phyloP scores from a whole-genome alignment of 495 filamentous ascomycete species.

The Penicillium manginii region DNA sequence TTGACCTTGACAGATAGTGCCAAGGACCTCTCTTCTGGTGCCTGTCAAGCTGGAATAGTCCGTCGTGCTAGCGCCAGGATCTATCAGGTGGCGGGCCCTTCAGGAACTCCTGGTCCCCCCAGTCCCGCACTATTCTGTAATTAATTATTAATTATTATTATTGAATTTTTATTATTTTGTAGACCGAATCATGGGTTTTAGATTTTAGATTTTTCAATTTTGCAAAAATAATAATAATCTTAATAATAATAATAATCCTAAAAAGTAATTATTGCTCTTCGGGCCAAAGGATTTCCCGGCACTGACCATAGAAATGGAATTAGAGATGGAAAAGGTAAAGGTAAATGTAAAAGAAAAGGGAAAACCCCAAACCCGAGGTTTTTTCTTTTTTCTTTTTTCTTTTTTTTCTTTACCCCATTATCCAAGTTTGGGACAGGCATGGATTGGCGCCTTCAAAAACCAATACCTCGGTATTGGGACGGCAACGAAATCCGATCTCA shows the following conservation, averaged over 20 bases:
- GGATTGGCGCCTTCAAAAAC: not conserved
- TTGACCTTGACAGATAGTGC: slow-evolving; percentile 44
- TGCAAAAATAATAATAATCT: not conserved
- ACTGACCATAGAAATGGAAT: slow-evolving; percentile 3
- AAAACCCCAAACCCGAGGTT: not conserved
- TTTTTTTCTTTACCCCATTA: slow-evolving; percentile 2
- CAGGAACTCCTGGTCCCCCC: slow-evolving; percentile 24
- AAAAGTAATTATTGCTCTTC: not conserved
- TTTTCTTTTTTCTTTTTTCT: not conserved
- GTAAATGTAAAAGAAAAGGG: not conserved
- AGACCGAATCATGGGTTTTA: not conserved
- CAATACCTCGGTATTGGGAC: slow-evolving; percentile 3
- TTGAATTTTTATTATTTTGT: not conserved
- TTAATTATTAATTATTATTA: slow-evolving; percentile 12
- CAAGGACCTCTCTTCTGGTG: slow-evolving; percentile 32
- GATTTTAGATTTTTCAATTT: not conserved
- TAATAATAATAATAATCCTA: slow-evolving; percentile 1
- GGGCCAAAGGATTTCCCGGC: slow-evolving; percentile 1
- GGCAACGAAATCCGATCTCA: slow-evolving; percentile 9
- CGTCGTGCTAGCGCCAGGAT: slow-evolving; percentile 22
- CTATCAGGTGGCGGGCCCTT: slow-evolving; percentile 27
- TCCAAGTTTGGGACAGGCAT: slow-evolving; percentile 7
- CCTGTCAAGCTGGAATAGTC: slow-evolving; percentile 32
- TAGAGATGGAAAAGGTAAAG: not conserved
- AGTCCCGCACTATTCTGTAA: slow-evolving; percentile 11